Percentiles rank a stretch among this genome's conserved stretches.
phyloP scores from a whole-genome alignment of 164 flowering plant genomes.

The Umbilicus rupestris region DNA sequence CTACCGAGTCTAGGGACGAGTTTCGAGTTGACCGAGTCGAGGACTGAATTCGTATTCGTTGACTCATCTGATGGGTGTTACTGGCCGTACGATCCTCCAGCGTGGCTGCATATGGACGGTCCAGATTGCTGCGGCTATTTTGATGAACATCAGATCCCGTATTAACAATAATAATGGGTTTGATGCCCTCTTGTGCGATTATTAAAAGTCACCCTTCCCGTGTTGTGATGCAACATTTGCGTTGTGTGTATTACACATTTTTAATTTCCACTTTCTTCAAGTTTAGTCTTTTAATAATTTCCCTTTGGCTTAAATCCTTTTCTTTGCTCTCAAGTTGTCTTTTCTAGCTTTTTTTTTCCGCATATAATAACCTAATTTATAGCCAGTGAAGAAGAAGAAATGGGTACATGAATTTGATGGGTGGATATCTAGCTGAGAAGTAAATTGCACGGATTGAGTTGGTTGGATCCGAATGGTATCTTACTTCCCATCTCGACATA shows the following conservation, averaged over 20 bases:
- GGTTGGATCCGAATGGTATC: conserved; percentile 2
- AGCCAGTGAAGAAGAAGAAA: not conserved
- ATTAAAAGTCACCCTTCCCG: conserved; percentile 11
- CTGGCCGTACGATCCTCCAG: conserved; percentile 17
- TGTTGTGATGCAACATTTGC: not conserved
- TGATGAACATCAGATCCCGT: conserved; percentile 16
- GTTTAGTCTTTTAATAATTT: not conserved
- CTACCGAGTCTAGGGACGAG: conserved; percentile 33
- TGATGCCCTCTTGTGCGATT: conserved; percentile 28
- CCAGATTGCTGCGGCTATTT: conserved; percentile 11
- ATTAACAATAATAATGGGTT: conserved; percentile 9
- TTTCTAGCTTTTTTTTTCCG: not conserved
- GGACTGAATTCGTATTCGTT: conserved; percentile 20
- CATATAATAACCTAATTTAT: too few relatives aligned
- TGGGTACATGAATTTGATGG: not conserved
- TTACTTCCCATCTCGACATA: not conserved
- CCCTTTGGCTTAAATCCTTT: conserved; percentile 7
- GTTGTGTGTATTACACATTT: not conserved
- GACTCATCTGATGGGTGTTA: conserved; percentile 21
- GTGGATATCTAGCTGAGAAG: not conserved
- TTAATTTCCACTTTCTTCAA: not conserved
- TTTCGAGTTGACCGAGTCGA: conserved; percentile 18
- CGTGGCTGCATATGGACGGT: conserved; percentile 14
- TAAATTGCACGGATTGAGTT: not conserved
- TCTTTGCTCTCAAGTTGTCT: conserved; percentile 4